Evolutionary conservation across 495 filamentous ascomycete genomes (phyloP), one percentile per base, ranked within the genome.

Genomic region (Jackrogersella multiformis): DNA sequence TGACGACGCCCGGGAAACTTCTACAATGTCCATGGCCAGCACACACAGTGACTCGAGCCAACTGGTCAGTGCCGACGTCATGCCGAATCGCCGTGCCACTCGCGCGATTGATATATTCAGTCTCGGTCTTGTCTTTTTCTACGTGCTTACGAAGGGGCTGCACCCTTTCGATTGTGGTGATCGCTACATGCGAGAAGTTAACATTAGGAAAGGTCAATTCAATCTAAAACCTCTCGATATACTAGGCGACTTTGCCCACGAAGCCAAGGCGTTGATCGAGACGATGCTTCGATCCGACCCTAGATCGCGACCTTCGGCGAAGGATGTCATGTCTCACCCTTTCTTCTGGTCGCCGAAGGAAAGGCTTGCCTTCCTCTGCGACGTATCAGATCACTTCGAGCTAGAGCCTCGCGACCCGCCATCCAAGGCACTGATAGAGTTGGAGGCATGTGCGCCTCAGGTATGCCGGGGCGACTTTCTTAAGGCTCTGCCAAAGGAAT

Each of bases 81-180:
- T 87, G 64, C 89, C 84, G 20, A 90, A 88, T 58, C 87, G 92
- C 42, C 91, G 94, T 16, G 95, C 95, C 23, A 99, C 96, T 23
- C 88, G 94, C 4, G 90, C 95, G 20, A 97, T 97, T 68, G 95
- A 99, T 74, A 96, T 98, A 26, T 99, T 98, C 79, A 95, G 93
- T 2, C 83, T 98, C 24, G 95, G 95, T 6, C 92, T 97, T 44
- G 93, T 98, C 46, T 97, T 96, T 79, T 97, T 92, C 77, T 99
- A 97, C 70, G 93, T 98, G 53, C 84, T 98, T 34, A 96, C 96
- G 2, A 86, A 89, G 56, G 95, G 95, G 36, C 82, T 81, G n/a
- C 95, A 99, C 78, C 95, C 96, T 1, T 99, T 94, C 73, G 95
- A 97, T 73, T 93, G 92, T 71, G 89, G 92, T 52, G 92, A 94